Evolutionary conservation across 345 rosid species (phyloP), one percentile per base, ranked within the genome.

Genomic region (Lepidium sativum): DNA sequence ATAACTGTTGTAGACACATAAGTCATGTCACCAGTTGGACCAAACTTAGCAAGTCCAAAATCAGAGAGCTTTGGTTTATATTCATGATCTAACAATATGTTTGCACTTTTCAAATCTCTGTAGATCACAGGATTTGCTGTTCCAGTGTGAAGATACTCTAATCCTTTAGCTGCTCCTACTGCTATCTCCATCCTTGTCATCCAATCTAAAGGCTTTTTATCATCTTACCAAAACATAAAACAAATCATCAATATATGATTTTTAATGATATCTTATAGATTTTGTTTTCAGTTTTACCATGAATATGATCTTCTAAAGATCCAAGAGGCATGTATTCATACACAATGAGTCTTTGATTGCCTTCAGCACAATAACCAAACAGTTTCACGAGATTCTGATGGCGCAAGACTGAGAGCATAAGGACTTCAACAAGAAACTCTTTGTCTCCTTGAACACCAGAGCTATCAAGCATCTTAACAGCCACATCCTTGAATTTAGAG

Each of bases 341-440:
- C 25, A 91, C 89, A 16, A 91, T 82, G 62, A 88, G 81, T 17
- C 96, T 86, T 50, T 88, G 97, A 12, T 79, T 81, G 9, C 82
- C 91, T 40, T 91, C 89, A 15, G 88, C 88, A 11, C 88, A 86
- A 68, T 79, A 91, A 12, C 96, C 98, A 8, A 84, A 72, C 78
- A 91, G 31, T 18, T 25, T 81, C 62, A 91, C 87, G 12, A 91
- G 88, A 74, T 88, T 84, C 44, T 80, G 81, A 48, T 91, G 96
- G 47, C 77, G 79, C 75, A 83, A 15, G 61, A 77, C 80, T 29
- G 92, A 84, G 43, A 91, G 95, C 96, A 88, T 91, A 44, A 88
- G 84, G 66, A 88, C 90, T 78, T 91, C 96, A 39, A 85, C 92
- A 12, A 86, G 82, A 65, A 86, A 88, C 78, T 91, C 95, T 57